These are phyloP conservation scores for Lipomyces orientalis DNA, from an alignment of 805 yeast species.

Conservation along the genomic window DNA sequence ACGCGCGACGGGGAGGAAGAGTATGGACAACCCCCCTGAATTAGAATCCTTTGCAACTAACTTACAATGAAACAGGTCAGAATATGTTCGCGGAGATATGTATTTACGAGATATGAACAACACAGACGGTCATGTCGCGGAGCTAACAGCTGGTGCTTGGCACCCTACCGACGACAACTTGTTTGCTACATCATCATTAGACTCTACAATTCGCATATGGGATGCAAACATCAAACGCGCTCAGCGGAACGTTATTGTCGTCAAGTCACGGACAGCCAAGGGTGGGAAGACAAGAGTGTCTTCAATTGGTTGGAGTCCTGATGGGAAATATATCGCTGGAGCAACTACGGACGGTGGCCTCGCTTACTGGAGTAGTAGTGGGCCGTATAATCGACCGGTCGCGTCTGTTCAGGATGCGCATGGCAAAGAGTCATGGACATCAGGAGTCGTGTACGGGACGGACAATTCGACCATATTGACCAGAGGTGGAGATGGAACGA, in stretches of 20 bases:
- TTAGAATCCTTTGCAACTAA: not conserved
- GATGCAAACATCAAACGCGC: constrained; percentile 39
- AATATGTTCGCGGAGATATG: constrained; percentile 46
- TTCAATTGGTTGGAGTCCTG: constrained; percentile 34
- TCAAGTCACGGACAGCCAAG: constrained; percentile 36
- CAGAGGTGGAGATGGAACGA: constrained; percentile 37
- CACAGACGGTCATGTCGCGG: constrained; percentile 48
- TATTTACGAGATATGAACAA: constrained; percentile 47
- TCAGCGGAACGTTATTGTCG: constrained; percentile 43
- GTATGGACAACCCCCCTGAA: constrained; percentile 9
- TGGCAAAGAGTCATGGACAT: constrained; percentile 31
- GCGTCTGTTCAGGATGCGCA: constrained; percentile 38
- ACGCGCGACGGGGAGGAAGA: constrained; percentile 42
- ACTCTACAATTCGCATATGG: constrained; percentile 48
- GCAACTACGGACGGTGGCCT: constrained; percentile 40
- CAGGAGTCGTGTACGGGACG: constrained; percentile 26
- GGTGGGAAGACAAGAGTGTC: constrained; percentile 32
- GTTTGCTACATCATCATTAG: constrained; percentile 44
- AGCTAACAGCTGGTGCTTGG: constrained; percentile 44
- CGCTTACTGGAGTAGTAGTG: constrained; percentile 41
- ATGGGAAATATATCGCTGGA: constrained; percentile 35
- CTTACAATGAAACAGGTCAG: constrained; percentile 28
- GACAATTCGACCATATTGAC: constrained; percentile 37
- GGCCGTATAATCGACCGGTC: constrained; percentile 42
- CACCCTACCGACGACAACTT: constrained; percentile 33